Percentiles rank a stretch among this genome's conserved stretches.
Conservation (phyloP, 495 filamentous ascomycete species). For the Lentithecium fluviatile region DNA sequence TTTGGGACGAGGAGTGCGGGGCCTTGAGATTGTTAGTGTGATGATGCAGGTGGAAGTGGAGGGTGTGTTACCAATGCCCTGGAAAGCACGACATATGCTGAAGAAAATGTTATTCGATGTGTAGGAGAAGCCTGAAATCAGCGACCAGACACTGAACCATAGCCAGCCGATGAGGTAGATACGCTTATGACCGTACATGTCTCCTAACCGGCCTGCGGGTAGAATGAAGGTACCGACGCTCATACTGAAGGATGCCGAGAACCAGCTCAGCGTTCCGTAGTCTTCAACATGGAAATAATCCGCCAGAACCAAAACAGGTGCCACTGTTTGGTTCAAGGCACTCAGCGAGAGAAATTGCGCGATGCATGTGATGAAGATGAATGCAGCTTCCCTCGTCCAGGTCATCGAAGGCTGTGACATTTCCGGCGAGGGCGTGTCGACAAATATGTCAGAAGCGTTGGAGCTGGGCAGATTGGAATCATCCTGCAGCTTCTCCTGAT, state of each 20-base stretch:
- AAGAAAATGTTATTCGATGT: conserved; percentile 48
- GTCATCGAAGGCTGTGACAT: background rate
- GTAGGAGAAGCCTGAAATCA: conserved; percentile 39
- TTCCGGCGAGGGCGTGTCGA: too few relatives aligned
- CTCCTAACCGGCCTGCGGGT: conserved; percentile 37
- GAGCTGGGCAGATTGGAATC: background rate
- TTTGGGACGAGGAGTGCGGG: conserved; percentile 55
- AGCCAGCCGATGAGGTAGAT: conserved; percentile 36
- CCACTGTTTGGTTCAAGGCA: conserved; percentile 31
- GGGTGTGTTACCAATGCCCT: conserved; percentile 24
- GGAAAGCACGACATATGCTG: conserved; percentile 47
- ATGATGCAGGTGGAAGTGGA: background rate
- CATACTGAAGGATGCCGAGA: conserved; percentile 37
- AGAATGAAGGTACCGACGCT: conserved; percentile 39
- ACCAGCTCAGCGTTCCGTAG: conserved; percentile 37
- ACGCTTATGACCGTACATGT: conserved; percentile 39
- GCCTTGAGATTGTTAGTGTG: conserved; percentile 49
- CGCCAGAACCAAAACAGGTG: conserved; percentile 29
- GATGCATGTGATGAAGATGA: conserved; percentile 40
- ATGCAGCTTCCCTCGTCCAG: background rate
- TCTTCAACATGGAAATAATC: conserved; percentile 28
- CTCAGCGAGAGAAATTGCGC: conserved; percentile 44
- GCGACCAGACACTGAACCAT: conserved; percentile 38
- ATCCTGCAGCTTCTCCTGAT: conserved; percentile 13
- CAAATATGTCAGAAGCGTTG: conserved; percentile 2